Conservation (phyloP, 495 filamentous ascomycete species). For the Aspergillus homomorphus region DNA sequence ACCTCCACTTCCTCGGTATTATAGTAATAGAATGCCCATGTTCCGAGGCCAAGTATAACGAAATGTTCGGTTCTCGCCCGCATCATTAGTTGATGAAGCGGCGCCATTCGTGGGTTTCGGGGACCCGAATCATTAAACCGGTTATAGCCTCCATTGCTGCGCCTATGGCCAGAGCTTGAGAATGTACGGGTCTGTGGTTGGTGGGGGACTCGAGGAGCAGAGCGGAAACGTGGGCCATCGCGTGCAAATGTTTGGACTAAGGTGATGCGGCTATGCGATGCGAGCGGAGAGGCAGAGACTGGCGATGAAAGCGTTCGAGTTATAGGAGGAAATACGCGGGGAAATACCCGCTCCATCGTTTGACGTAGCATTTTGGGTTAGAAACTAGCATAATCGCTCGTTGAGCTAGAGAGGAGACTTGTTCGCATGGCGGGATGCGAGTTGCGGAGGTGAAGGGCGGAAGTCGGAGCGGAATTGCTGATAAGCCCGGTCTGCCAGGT, state of each 20-base stretch:
- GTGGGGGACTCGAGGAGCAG: conserved; percentile 6
- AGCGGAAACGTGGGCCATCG: neutral
- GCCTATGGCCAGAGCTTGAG: conserved; percentile 14
- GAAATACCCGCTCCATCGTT: conserved; percentile 11
- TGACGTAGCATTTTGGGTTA: conserved; percentile 14
- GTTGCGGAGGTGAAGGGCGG: neutral
- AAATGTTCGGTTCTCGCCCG: conserved; percentile 29
- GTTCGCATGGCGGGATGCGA: neutral
- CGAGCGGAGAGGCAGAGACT: conserved; percentile 2
- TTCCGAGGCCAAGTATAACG: conserved; percentile 29
- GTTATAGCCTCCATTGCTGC: conserved; percentile 26
- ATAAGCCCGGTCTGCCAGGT: no score
- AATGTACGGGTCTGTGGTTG: conserved; percentile 16
- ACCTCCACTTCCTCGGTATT: conserved; percentile 77
- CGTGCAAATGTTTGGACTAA: neutral
- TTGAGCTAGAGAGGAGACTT: neutral
- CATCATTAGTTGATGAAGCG: conserved; percentile 13
- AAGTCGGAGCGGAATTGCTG: no score
- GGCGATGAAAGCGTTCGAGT: neutral
- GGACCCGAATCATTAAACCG: conserved; percentile 28
- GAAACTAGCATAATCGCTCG: conserved; percentile 5
- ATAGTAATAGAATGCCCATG: conserved; percentile 59
- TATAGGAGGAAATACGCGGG: conserved; percentile 1
- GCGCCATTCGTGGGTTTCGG: conserved; percentile 10
- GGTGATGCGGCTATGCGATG: neutral